Evolutionary conservation across 2,329 filamentous ascomycete genomes (phyloP).

Genomic region (Trichocomaceae sp.): DNA sequence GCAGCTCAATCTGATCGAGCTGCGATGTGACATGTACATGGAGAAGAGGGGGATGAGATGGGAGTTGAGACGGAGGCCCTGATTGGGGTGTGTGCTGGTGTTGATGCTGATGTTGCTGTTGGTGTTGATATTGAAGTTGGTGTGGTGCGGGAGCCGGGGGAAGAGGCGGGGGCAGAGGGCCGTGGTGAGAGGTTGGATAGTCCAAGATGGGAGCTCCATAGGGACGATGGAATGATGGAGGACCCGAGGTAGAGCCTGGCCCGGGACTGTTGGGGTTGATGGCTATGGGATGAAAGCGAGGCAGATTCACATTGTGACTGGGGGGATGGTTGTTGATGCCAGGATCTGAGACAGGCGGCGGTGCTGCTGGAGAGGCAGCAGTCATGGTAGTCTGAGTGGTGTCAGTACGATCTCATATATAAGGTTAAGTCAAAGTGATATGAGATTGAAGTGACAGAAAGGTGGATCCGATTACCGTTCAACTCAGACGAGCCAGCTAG

Average conservation of each 20-base stretch:
- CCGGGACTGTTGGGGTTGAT: constrained; percentile 33
- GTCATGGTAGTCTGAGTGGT: constrained; percentile 24
- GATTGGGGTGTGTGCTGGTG: constrained; percentile 4
- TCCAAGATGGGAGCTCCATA: constrained; percentile 9
- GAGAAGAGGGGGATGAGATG: constrained; percentile 27
- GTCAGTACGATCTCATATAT: background rate
- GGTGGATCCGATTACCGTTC: background rate
- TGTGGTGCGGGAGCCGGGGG: constrained; percentile 4
- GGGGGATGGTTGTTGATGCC: constrained; percentile 24
- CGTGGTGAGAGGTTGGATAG: constrained; percentile 3
- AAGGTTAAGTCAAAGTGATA: background rate
- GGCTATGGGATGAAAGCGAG: constrained; percentile 36
- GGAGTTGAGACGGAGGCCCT: constrained; percentile 27
- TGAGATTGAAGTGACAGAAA: background rate
- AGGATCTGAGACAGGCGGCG: constrained; percentile 27
- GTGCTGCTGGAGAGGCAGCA: constrained; percentile 30
- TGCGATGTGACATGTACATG: constrained; percentile 20
- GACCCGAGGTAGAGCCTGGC: constrained; percentile 26
- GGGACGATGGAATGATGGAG: constrained; percentile 20
- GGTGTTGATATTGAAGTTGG: constrained; percentile 1
- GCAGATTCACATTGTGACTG: constrained; percentile 24
- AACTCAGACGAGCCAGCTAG: background rate
- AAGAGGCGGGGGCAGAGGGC: constrained; percentile 7
- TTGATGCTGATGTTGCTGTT: constrained; percentile 3
- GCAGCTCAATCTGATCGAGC: constrained; percentile 34